phyloP scores from a whole-genome alignment of 1,284 basidiomycete genomes.

The Boletellus deceptivus region DNA sequence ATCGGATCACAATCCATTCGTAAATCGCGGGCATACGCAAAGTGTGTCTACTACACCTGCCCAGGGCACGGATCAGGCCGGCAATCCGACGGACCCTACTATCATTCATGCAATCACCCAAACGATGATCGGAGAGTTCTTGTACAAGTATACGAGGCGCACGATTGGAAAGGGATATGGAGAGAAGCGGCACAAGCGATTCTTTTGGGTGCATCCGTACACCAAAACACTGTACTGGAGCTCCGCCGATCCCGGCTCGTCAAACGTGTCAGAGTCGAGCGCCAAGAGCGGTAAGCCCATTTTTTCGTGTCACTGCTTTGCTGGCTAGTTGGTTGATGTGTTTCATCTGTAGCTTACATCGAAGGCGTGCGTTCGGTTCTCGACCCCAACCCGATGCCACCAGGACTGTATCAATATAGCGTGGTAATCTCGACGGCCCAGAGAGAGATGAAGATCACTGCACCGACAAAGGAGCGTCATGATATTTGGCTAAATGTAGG shows the following conservation, averaged over 20 bases:
- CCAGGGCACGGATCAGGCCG: slow-evolving; percentile 24
- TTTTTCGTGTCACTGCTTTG: slow-evolving; percentile 11
- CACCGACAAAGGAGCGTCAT: slow-evolving; percentile 90
- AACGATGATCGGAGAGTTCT: slow-evolving; percentile 99
- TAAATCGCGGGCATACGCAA: slow-evolving; percentile 37
- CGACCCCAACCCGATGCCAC: slow-evolving; percentile 91
- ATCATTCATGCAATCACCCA: slow-evolving; percentile 97
- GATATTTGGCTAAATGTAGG: slow-evolving; percentile 92
- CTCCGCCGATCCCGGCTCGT: slow-evolving; percentile 87
- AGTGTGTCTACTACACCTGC: slow-evolving; percentile 40
- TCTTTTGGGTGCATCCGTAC: slow-evolving; percentile 99
- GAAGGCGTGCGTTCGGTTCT: slow-evolving; percentile 87
- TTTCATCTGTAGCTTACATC: slow-evolving; percentile 77
- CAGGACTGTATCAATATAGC: slow-evolving; percentile 90
- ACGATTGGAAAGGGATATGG: slow-evolving; percentile 91
- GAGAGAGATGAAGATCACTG: slow-evolving; percentile 97
- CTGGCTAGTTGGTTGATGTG: slow-evolving; percentile 12
- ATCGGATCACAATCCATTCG: slow-evolving; percentile 59
- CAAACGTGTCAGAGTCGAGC: slow-evolving; percentile 84
- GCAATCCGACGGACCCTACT: slow-evolving; percentile 70
- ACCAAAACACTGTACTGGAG: slow-evolving; percentile 99
- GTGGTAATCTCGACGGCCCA: slow-evolving; percentile 91
- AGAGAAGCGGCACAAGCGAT: slow-evolving; percentile 89
- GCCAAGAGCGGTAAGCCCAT: slow-evolving; percentile 88
- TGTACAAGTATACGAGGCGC: slow-evolving; percentile 96